A percentile compares a stretch with the other conserved stretches of the same genome.
Evolutionary conservation across 345 rosid genomes (phyloP).

Genomic region (Aquilaria yunnanensis): DNA sequence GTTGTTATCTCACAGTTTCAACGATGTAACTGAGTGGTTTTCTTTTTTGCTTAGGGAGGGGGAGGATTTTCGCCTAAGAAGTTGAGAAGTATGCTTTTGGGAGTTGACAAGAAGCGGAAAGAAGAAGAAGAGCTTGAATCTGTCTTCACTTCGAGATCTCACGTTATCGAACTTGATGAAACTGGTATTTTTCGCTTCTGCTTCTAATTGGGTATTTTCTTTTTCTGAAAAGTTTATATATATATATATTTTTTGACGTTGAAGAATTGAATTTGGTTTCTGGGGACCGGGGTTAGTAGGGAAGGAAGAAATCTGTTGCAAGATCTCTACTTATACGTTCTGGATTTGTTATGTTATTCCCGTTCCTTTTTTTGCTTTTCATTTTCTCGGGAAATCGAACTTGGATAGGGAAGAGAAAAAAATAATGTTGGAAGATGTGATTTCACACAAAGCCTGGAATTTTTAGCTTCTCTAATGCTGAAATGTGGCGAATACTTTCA

Average conservation of each 20-base stretch:
- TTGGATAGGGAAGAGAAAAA: too few species aligned
- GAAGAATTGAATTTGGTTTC: neutral
- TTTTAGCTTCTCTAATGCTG: too few species aligned
- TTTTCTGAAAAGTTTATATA: neutral
- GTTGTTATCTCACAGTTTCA: neutral
- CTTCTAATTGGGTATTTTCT: conserved; percentile 1
- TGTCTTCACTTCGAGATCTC: conserved; percentile 46
- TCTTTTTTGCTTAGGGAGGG: conserved; percentile 23
- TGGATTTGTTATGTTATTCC: too few species aligned
- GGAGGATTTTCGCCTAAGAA: conserved; percentile 71
- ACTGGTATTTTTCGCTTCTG: conserved; percentile 26
- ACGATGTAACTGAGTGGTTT: neutral
- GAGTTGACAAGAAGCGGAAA: conserved; percentile 61
- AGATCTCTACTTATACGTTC: too few species aligned
- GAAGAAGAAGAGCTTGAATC: conserved; percentile 48
- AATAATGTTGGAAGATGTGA: too few species aligned
- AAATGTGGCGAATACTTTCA: neutral
- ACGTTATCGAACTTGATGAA: conserved; percentile 32
- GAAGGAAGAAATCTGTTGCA: neutral
- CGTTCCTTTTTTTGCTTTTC: too few species aligned
- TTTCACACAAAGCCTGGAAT: too few species aligned
- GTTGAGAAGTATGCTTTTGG: conserved; percentile 60
- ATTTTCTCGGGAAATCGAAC: too few species aligned
- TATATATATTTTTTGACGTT: neutral
- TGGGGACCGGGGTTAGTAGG: neutral